These are phyloP conservation scores for Gymnopilus dilepis DNA, from an alignment of 768 basidiomycete species.

Conservation along the genomic window DNA sequence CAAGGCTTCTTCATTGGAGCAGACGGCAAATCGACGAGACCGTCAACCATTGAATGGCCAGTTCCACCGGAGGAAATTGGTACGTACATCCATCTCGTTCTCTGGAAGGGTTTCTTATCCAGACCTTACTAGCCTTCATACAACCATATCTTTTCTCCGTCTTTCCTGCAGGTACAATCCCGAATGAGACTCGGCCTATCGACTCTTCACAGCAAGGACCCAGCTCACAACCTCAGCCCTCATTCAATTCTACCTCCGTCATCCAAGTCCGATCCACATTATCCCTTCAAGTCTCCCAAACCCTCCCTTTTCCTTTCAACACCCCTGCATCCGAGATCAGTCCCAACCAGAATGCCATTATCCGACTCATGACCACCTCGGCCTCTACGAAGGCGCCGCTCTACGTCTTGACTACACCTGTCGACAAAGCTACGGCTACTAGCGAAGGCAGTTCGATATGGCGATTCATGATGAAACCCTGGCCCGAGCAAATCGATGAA, in stretches of 20 bases:
- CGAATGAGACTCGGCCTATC: conserved; percentile 31
- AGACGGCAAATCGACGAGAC: conserved; percentile 59
- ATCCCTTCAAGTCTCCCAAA: conserved; percentile 65
- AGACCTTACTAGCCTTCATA: conserved; percentile 56
- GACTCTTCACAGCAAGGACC: conserved; percentile 29
- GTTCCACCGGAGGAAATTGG: conserved; percentile 84
- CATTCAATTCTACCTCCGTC: conserved; percentile 59
- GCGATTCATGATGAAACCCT: conserved; percentile 71
- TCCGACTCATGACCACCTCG: conserved; percentile 70
- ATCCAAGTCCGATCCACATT: conserved; percentile 76
- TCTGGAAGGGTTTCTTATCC: background rate
- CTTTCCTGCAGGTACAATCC: conserved; percentile 69
- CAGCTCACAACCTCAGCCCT: conserved; percentile 32
- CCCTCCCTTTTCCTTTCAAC: conserved; percentile 66
- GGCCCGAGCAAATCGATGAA: conserved; percentile 87
- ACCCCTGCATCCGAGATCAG: conserved; percentile 36
- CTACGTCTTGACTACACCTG: conserved; percentile 74
- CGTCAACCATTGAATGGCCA: conserved; percentile 68
- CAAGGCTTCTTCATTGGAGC: conserved; percentile 68
- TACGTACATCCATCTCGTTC: conserved; percentile 26
- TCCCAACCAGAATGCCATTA: conserved; percentile 47
- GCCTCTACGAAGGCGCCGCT: conserved; percentile 56
- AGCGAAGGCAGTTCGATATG: conserved; percentile 82
- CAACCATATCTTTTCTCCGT: conserved; percentile 81
- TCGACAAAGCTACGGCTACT: conserved; percentile 66